Evolutionary conservation across 1,284 basidiomycete genomes (phyloP).

Genomic region (Pholiota adiposa): DNA sequence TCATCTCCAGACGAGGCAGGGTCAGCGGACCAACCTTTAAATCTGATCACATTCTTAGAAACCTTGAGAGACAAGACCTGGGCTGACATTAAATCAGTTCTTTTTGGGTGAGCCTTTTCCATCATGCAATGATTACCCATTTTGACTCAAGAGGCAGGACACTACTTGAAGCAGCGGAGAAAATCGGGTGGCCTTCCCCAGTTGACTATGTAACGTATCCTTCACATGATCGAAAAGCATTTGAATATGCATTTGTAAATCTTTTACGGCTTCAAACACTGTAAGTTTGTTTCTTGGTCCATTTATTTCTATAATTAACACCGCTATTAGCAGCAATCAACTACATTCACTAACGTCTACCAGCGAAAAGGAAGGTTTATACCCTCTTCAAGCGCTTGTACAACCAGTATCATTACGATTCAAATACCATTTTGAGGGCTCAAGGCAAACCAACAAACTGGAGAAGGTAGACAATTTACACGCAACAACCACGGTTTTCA

Average conservation of each 20-base stretch:
- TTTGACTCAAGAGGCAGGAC: conserved; percentile 42
- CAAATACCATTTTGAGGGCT: conserved; percentile 94
- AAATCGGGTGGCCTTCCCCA: conserved; percentile 80
- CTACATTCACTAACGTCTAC: conserved; percentile 33
- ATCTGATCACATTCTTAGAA: conserved; percentile 62
- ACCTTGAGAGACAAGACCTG: conserved; percentile 71
- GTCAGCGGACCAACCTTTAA: conserved; percentile 49
- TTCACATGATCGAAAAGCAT: conserved; percentile 56
- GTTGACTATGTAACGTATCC: conserved; percentile 64
- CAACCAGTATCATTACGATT: conserved; percentile 88
- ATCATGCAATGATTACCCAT: neutral
- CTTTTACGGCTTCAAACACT: conserved; percentile 78
- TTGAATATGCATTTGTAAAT: conserved; percentile 78
- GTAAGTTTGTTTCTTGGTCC: conserved; percentile 46
- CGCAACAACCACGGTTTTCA: neutral
- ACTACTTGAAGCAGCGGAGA: conserved; percentile 68
- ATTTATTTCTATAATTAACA: neutral
- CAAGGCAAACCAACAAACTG: conserved; percentile 85
- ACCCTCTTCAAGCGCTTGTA: conserved; percentile 85
- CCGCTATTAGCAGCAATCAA: conserved; percentile 49
- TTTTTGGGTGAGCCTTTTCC: conserved; percentile 59
- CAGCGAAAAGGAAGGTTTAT: conserved; percentile 59
- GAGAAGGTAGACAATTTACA: conserved; percentile 72
- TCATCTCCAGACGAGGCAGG: conserved; percentile 52
- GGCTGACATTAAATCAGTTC: conserved; percentile 66